Evolutionary conservation across 345 rosid genomes (phyloP), one percentile per base, ranked within the genome.

Genomic region (Mallotus nudiflorus): DNA sequence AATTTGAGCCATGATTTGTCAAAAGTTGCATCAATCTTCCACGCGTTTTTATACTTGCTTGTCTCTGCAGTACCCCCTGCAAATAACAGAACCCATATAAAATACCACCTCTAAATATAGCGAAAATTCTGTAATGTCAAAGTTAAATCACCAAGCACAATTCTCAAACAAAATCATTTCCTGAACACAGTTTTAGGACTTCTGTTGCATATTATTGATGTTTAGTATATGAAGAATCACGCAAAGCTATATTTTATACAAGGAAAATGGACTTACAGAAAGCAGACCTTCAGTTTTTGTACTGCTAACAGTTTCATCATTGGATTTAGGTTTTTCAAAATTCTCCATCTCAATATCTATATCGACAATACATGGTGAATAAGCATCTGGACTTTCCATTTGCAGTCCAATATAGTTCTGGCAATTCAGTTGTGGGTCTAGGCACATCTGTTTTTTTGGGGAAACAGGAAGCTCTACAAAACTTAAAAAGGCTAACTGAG

Each of bases 1-100:
- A 71, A 68, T 65, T 50, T 45, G 67, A 75, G 70, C 65, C 53
- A 55, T 66, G 73, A 55, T 65, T 37, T 70, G 80, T 57, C 67
- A 60, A 44, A 70, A 75, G 58, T 62, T 73, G 79, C 73, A 81
- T 57, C 48, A 73, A 66, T 37, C 51, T 73, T 73, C 75, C 75
- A 77, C 97, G 93, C 20, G 85, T 80, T 62, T 73, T 87, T 57
- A 87, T 75, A 87, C 97, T 94, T 55, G 84, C 85, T 78, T 91
- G 98, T 77, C 97, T 87, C 83, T 86, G 91, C 78, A 94, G 73
- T 59, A 86, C 80, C 78, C 85, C 91, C 70, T 87, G 92, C 85
- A 80, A 55, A 67, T 84, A 85, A 89, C 86, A 80, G 25, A 65
- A 81, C 58, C 48, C 64, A 67, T 60, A 39, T 66, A 62, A 69